These are phyloP conservation scores for Pseudopithomyces maydicus DNA, from an alignment of 2,329 filamentous ascomycete genomes.

Conservation along the genomic window DNA sequence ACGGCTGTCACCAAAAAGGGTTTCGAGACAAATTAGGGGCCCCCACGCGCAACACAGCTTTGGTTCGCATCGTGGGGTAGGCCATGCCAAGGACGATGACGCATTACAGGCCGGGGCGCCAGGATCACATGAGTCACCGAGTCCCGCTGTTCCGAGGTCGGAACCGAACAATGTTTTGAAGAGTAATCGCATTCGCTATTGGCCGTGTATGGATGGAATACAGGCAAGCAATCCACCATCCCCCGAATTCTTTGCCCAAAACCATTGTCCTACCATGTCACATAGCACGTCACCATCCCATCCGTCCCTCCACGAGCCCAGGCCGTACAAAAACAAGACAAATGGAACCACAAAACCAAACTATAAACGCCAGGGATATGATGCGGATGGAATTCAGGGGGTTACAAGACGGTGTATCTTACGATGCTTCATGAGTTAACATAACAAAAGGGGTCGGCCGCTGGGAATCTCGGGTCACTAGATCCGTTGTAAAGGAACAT, in stretches of 20 bases:
- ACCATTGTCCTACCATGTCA: conserved; percentile 23
- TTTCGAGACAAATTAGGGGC: conserved; percentile 5
- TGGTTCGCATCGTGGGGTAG: conserved; percentile 5
- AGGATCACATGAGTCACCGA: neutral
- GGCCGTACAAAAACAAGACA: conserved; percentile 23
- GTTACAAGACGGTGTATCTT: conserved; percentile 51
- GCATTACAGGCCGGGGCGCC: neutral
- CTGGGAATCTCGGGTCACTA: conserved; percentile 15
- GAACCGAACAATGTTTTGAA: conserved; percentile 1
- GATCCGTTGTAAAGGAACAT: conserved; percentile 11
- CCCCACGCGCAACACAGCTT: conserved; percentile 14
- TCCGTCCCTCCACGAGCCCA: conserved; percentile 25
- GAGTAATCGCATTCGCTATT: conserved; percentile 31
- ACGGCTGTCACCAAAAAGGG: neutral
- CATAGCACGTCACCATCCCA: conserved; percentile 21
- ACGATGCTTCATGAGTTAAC: conserved; percentile 44
- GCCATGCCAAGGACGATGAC: conserved; percentile 6
- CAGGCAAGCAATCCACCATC: conserved; percentile 12
- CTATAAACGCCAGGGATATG: conserved; percentile 48
- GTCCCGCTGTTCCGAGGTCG: neutral
- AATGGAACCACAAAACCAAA: conserved; percentile 24
- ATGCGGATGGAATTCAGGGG: conserved; percentile 43
- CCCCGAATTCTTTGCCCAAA: conserved; percentile 19
- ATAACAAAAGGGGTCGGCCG: conserved; percentile 35
- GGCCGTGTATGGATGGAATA: conserved; percentile 17